Conservation (phyloP, 2,329 filamentous ascomycete genomes). For the Dothiorella sarmentorum region DNA sequence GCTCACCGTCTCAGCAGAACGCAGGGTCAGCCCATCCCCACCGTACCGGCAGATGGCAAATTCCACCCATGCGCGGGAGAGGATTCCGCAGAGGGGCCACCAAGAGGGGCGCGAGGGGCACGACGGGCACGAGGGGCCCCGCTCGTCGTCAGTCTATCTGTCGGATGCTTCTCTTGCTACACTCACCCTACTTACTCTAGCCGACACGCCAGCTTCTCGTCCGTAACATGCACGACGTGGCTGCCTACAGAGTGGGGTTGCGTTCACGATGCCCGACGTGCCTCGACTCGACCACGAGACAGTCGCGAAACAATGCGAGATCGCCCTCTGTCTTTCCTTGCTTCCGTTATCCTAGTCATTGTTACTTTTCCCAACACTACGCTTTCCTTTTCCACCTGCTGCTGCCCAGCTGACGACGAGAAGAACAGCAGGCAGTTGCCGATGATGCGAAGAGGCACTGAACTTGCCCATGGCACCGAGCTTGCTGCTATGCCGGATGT, state of each 20-base stretch:
- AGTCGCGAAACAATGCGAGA: background rate
- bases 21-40: background rate
- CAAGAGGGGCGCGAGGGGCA: no score
- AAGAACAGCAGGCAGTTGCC: no score
- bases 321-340: background rate
- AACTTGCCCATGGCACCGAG: no score
- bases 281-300: background rate
- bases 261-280: background rate
- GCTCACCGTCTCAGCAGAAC: background rate
- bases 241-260: background rate
- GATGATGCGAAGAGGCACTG: background rate
- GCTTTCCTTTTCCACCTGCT: no score
- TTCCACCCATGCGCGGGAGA: background rate
- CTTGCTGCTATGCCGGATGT: no score
- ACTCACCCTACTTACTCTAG: background rate
- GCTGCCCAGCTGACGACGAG: no score
- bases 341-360: no score
- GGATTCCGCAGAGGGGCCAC: background rate
- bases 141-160: no score
- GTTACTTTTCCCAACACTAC: no score
- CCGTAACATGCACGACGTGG: slow-evolving; percentile 6
- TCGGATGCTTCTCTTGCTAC: slow-evolving; percentile 5
- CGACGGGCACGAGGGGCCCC: no score
- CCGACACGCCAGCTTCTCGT: background rate
- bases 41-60: background rate